These are phyloP conservation scores for Gossypium arboreum DNA, from an alignment of 345 rosid genomes.

Conservation along the genomic window DNA sequence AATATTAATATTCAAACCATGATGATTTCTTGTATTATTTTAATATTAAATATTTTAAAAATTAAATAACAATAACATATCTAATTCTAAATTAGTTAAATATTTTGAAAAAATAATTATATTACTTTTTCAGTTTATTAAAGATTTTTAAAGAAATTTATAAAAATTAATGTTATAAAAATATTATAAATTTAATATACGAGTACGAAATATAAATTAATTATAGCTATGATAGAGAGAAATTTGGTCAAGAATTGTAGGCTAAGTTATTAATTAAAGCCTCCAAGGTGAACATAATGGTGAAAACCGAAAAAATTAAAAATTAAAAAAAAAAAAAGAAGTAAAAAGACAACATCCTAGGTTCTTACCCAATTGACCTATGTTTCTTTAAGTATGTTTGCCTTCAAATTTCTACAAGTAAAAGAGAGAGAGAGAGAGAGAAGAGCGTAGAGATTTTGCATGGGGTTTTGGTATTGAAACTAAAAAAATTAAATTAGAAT, in stretches of 20 bases:
- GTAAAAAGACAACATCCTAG: neutral
- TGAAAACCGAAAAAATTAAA: neutral
- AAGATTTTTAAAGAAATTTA: no score
- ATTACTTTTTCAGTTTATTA: no score
- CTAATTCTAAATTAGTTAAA: no score
- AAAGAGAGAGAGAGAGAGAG: no score
- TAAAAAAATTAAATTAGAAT: neutral
- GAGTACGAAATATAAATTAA: no score
- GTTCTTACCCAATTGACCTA: neutral
- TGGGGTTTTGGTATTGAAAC: neutral
- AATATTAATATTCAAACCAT: no score
- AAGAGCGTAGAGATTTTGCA: neutral
- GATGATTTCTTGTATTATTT: no score
- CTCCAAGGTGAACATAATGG: neutral
- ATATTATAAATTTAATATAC: no score
- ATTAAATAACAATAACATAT: no score
- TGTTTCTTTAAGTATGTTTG: neutral
- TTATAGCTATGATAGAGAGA: neutral
- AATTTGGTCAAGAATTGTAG: conserved; percentile 7
- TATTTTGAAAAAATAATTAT: no score
- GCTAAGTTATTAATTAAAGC: neutral
- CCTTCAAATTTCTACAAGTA: neutral
- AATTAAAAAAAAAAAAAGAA: neutral
- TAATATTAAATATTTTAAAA: no score
- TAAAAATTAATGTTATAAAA: no score